Evolutionary conservation across 257 asterid species (phyloP).

Genomic region (Prunella vulgaris): DNA sequence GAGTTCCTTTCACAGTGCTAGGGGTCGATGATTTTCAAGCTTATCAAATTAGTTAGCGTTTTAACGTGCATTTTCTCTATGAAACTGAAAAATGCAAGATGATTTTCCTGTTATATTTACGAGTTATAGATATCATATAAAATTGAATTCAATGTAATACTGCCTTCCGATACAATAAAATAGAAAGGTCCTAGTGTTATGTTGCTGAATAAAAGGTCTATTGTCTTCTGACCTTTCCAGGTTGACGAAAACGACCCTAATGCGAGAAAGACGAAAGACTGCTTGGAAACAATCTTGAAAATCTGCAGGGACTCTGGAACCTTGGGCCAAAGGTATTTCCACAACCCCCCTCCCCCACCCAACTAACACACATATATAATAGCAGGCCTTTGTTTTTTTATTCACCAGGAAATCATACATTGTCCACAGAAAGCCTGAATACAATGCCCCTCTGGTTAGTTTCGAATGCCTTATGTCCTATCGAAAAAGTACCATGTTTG

Average conservation of each 20-base stretch:
- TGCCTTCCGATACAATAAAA: too few species aligned
- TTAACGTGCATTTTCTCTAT: neutral
- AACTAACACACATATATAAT: too few species aligned
- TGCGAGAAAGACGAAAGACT: constrained; percentile 61
- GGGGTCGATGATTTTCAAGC: neutral
- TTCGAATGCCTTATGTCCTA: neutral
- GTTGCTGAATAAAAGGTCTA: neutral
- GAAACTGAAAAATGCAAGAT: neutral
- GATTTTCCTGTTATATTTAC: neutral
- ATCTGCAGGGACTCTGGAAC: constrained; percentile 78
- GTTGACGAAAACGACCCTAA: constrained; percentile 69
- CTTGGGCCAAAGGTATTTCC: constrained; percentile 31
- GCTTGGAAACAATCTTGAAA: constrained; percentile 57
- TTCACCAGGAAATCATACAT: constrained; percentile 61
- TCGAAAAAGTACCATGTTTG: neutral
- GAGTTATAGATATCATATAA: neutral
- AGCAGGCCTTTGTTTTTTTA: neutral
- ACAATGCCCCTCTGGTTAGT: constrained; percentile 52
- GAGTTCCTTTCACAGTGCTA: neutral
- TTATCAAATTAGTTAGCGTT: neutral
- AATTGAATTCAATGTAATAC: neutral
- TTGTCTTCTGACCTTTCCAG: constrained; percentile 30
- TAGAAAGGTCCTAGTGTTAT: too few species aligned
- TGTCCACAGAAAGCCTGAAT: constrained; percentile 42
- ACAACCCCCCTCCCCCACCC: neutral